A percentile compares a stretch with the other conserved stretches of the same genome.
Evolutionary conservation across 2,329 filamentous ascomycete species (phyloP).

Genomic region (Conoideocrella luteorostrata): DNA sequence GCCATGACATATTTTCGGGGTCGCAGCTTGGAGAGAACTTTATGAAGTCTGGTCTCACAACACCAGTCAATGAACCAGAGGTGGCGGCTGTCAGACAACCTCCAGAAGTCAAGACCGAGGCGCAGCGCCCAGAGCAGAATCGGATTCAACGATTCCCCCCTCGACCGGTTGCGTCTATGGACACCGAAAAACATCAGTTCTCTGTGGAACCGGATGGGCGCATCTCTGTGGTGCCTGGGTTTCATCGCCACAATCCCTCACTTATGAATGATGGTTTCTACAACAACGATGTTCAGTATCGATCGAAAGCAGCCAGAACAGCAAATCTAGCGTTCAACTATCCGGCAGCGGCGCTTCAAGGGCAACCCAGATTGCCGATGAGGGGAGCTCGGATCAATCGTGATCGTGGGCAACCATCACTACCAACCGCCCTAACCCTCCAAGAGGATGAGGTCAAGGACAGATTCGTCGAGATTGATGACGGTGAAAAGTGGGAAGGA

Average conservation of each 20-base stretch:
- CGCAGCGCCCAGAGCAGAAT: background rate
- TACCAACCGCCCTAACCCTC: slow-evolving; percentile 1
- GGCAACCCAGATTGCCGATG: slow-evolving; percentile 30
- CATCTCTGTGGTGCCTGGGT: slow-evolving; percentile 26
- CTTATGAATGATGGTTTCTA: slow-evolving; percentile 29
- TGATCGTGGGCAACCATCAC: slow-evolving; percentile 5
- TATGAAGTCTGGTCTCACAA: slow-evolving; percentile 32
- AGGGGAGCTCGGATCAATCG: slow-evolving; percentile 20
- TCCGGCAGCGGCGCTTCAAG: slow-evolving; percentile 13
- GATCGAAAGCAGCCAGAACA: slow-evolving; percentile 13
- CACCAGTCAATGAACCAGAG: slow-evolving; percentile 26
- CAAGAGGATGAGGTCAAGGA: slow-evolving; percentile 2
- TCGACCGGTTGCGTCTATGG: slow-evolving; percentile 1
- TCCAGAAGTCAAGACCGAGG: slow-evolving; percentile 8
- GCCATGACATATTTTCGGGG: slow-evolving; percentile 27
- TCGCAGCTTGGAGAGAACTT: slow-evolving; percentile 34
- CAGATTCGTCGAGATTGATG: slow-evolving; percentile 12
- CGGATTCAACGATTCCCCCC: slow-evolving; percentile 1
- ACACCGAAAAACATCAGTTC: slow-evolving; percentile 6
- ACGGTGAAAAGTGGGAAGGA: slow-evolving; percentile 15
- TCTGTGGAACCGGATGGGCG: slow-evolving; percentile 6
- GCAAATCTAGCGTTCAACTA: slow-evolving; percentile 13
- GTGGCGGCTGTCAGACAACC: slow-evolving; percentile 8
- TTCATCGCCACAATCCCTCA: slow-evolving; percentile 17
- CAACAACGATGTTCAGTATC: slow-evolving; percentile 13